Evolutionary conservation across 1,284 basidiomycete genomes (phyloP).

Genomic region (Uromyces viciae-fabae): DNA sequence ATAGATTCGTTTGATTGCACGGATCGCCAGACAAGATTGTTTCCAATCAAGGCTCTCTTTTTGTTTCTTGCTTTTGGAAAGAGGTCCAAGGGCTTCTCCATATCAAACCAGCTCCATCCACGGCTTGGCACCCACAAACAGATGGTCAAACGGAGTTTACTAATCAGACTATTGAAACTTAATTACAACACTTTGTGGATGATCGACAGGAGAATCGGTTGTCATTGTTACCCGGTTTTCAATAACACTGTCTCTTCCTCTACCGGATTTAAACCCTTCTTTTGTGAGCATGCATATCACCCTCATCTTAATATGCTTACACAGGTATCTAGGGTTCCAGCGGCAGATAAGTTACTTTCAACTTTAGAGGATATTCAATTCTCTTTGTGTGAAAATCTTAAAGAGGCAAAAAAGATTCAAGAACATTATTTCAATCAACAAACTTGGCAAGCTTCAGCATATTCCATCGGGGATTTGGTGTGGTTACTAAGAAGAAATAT

Average conservation of each 20-base stretch:
- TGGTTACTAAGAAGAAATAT: constrained; percentile 51
- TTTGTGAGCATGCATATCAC: constrained; percentile 37
- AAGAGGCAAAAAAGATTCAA: neutral
- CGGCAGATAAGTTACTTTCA: neutral
- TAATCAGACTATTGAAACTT: constrained; percentile 26
- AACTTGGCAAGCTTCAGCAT: neutral
- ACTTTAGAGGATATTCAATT: neutral
- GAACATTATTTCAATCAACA: neutral
- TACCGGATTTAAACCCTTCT: constrained; percentile 56
- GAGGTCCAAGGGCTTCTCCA: neutral
- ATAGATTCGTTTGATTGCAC: neutral
- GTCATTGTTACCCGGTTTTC: constrained; percentile 48
- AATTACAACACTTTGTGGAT: constrained; percentile 46
- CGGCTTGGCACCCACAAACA: constrained; percentile 29
- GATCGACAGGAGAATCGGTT: constrained; percentile 50
- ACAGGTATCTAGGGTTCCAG: neutral
- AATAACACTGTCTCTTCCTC: constrained; percentile 55
- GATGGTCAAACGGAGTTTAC: constrained; percentile 15
- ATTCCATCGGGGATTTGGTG: neutral
- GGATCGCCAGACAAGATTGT: constrained; percentile 1
- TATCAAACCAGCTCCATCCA: constrained; percentile 18
- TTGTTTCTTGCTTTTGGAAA: constrained; percentile 13
- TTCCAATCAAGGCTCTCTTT: constrained; percentile 5
- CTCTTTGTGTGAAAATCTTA: neutral
- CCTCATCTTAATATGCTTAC: neutral